Evolutionary conservation across 2,329 filamentous ascomycete genomes (phyloP).

Genomic region (Cytospora piceicola): DNA sequence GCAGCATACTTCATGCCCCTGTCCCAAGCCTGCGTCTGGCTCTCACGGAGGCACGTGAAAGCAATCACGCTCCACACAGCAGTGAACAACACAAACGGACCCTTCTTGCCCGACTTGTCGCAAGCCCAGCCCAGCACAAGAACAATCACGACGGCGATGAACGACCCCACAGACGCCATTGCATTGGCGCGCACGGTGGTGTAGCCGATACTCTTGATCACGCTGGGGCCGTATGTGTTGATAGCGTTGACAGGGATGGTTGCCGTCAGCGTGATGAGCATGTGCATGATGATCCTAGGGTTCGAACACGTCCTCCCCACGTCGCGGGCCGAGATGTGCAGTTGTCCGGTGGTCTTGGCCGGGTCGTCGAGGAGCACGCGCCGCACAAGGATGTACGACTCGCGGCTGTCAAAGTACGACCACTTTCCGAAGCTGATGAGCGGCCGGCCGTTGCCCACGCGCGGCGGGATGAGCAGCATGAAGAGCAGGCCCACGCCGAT

Average conservation of each 20-base stretch:
- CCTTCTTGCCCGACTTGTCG: conserved; percentile 50
- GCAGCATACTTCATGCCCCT: conserved; percentile 50
- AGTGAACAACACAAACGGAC: conserved; percentile 53
- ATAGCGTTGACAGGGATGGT: conserved; percentile 52
- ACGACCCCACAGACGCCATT: conserved; percentile 55
- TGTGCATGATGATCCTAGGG: conserved; percentile 56
- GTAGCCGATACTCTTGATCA: conserved; percentile 58
- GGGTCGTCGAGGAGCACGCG: conserved; percentile 51
- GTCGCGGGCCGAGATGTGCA: conserved; percentile 43
- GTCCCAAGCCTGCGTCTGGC: conserved; percentile 26
- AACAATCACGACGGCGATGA: conserved; percentile 55
- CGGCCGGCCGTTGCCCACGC: conserved; percentile 41
- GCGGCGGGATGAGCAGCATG: conserved; percentile 40
- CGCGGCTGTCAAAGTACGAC: conserved; percentile 48
- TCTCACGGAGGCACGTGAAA: conserved; percentile 36
- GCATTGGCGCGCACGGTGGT: conserved; percentile 53
- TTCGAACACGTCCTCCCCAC: conserved; percentile 45
- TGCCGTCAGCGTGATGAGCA: conserved; percentile 54
- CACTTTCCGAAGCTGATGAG: conserved; percentile 43
- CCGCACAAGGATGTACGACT: conserved; percentile 46
- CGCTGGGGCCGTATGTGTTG: conserved; percentile 57
- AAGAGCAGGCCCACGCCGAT: conserved; percentile 40
- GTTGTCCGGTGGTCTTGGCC: conserved; percentile 40
- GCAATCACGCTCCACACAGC: conserved; percentile 43
- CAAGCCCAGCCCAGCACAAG: conserved; percentile 56